Percentiles rank a stretch among this genome's conserved stretches.
Conservation (phyloP, 2,329 filamentous ascomycete species). For the Epichloe elymi region DNA sequence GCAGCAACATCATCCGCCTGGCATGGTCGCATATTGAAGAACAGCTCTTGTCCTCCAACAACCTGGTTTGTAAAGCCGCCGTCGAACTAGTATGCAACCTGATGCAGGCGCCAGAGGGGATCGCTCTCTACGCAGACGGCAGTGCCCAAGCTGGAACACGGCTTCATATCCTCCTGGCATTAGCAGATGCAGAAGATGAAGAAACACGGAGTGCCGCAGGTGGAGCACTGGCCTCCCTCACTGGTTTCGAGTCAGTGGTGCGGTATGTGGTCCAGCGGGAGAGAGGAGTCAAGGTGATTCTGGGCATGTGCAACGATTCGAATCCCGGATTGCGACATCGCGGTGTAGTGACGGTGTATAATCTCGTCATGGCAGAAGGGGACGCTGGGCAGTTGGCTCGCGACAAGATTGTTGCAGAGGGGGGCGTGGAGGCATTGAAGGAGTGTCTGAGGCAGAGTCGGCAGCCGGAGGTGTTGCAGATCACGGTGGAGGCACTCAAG, state of each 20-base stretch:
- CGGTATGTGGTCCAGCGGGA: slow-evolving; percentile 56
- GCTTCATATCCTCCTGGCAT: slow-evolving; percentile 71
- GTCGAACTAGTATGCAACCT: slow-evolving; percentile 90
- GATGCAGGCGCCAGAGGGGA: slow-evolving; percentile 53
- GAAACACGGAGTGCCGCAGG: slow-evolving; percentile 73
- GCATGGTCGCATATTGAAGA: slow-evolving; percentile 73
- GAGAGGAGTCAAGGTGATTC: slow-evolving; percentile 60
- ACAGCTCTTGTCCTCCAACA: slow-evolving; percentile 63
- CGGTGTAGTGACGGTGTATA: slow-evolving; percentile 62
- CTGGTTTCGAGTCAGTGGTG: slow-evolving; percentile 63
- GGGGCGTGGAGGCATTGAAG: slow-evolving; percentile 57
- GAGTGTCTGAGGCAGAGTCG: slow-evolving; percentile 55
- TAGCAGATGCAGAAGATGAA: slow-evolving; percentile 74
- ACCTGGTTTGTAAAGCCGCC: slow-evolving; percentile 65
- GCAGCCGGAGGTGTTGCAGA: slow-evolving; percentile 55
- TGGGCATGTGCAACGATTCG: slow-evolving; percentile 67
- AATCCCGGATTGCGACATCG: slow-evolving; percentile 55
- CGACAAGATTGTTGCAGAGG: slow-evolving; percentile 45
- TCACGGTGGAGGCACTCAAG: slow-evolving; percentile 62
- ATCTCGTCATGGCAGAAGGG: slow-evolving; percentile 55
- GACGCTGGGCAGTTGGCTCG: slow-evolving; percentile 48
- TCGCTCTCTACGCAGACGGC: slow-evolving; percentile 55
- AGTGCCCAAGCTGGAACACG: slow-evolving; percentile 56
- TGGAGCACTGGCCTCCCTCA: slow-evolving; percentile 75
- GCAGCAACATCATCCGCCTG: slow-evolving; percentile 56